Base-by-base conservation (phyloP, 257 asterid species). In the Capsicum pubescens region DNA sequence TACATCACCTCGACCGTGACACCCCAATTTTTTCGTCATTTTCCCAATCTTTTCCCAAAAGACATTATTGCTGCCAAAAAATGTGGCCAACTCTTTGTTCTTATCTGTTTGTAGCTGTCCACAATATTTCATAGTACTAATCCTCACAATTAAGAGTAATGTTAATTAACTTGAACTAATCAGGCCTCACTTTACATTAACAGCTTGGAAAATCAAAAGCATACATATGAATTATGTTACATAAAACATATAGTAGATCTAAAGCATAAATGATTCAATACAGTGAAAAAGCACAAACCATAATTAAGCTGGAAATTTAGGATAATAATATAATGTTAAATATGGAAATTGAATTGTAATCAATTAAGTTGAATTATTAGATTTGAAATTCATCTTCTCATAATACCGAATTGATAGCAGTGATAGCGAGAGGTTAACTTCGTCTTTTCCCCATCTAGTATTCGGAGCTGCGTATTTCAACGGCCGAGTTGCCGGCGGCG, bases 391-490 rank as follows among this genome's bases (percentile, higher is more conserved):
- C 98, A 94, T 92, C 89, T 91, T 96, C 95, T 93, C 98, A 36
- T 89, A 96, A 79, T 91, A 95, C 91, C 94, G 91, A 86, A 96
- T 94, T 46, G 98, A 94, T 56, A 96, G 95, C 44, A 96, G 89
- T 35, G 99, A 96, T 48, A 96, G 90, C 64, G 98, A 93, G 67
- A 96, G 93, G 83, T 94, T 94, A 81, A 96, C 95, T 91, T 96
- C 99, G 83, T 96, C 99, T 89, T 92, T 94, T 36, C 99, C 99
- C 99, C 98, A 96, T 69, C 97, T 89, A 44, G 92, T 91, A 61
- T 90, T 94, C 64, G 66, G 76, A 63, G 79, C 88, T 52, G 88
- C 42, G 58, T 91, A 56, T 68, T 86, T 91, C 17, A 89, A 83
- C 39, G 92, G 84, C 82, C 84, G 71, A 74, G 85, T 39, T 39